Evolutionary conservation across 2,329 filamentous ascomycete species (phyloP).

Genomic region (Xylaria sp.): DNA sequence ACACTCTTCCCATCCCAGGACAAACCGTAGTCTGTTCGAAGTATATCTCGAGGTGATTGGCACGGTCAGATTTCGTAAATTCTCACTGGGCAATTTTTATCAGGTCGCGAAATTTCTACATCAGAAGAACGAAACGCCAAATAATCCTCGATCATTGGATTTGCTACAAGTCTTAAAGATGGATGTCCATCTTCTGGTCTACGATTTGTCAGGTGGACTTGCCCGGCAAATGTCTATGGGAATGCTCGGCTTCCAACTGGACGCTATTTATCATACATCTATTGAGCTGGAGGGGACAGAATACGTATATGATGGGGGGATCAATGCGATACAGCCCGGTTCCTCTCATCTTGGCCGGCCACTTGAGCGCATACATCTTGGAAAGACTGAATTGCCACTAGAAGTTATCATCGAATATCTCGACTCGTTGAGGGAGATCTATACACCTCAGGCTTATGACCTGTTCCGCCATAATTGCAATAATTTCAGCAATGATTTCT

Average conservation of each 20-base stretch:
- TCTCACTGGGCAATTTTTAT: neutral
- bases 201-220: conserved; percentile 76
- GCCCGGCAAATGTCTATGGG: conserved; percentile 65
- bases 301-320: conserved; percentile 89
- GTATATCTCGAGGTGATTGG: neutral
- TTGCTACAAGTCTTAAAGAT: conserved; percentile 53
- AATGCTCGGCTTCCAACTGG: conserved; percentile 71
- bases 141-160: neutral
- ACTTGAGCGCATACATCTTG: conserved; percentile 78
- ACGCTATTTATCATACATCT: conserved; percentile 95
- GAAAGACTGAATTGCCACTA: conserved; percentile 79
- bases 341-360: conserved; percentile 87
- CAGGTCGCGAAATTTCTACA: neutral
- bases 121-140: neutral
- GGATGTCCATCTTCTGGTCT: conserved; percentile 81
- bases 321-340: conserved; percentile 83
- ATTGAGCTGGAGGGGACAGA: conserved; percentile 86
- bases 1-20: neutral
- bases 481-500: conserved; percentile 93
- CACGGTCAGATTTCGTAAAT: neutral
- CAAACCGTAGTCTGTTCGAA: neutral
- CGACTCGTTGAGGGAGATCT: conserved; percentile 82
- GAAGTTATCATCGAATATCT: conserved; percentile 89
- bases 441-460: conserved; percentile 87
- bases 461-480: conserved; percentile 95